Percentiles rank a stretch among this genome's conserved stretches.
Conservation (phyloP, 108 stramenopile species). For the Cyclotella baltica region DNA sequence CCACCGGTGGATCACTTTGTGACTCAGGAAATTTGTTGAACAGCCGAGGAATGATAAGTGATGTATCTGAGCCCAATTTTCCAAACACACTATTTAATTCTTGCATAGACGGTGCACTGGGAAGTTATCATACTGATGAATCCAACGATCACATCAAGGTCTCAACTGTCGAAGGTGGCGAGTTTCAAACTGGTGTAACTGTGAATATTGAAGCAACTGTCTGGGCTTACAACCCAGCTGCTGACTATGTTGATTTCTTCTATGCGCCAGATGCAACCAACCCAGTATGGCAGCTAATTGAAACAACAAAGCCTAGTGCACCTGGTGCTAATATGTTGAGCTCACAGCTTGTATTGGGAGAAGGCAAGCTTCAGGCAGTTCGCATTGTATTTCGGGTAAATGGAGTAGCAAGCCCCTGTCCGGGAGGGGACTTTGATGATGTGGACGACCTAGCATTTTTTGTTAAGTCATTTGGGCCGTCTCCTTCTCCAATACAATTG, state of each 20-base stretch:
- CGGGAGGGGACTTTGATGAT: neutral
- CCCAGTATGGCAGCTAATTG: constrained; percentile 26
- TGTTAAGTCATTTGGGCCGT: neutral
- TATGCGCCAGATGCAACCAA: constrained; percentile 30
- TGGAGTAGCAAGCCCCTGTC: neutral
- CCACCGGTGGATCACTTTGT: neutral
- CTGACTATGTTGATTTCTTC: constrained; percentile 13
- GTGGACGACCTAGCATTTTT: neutral
- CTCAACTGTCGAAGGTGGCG: neutral
- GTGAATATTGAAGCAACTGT: constrained; percentile 8
- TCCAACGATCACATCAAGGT: constrained; percentile 23
- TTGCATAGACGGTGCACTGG: constrained; percentile 13
- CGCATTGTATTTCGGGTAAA: constrained; percentile 11
- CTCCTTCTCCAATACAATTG: no score
- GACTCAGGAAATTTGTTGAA: constrained; percentile 1
- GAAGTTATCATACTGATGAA: constrained; percentile 18
- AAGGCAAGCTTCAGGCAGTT: constrained; percentile 23
- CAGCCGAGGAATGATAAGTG: constrained; percentile 6
- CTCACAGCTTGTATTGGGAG: neutral
- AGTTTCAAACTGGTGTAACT: neutral
- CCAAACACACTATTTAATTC: constrained; percentile 18
- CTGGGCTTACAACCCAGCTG: constrained; percentile 4
- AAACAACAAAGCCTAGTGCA: constrained; percentile 5
- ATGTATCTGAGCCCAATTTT: neutral
- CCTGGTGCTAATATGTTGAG: neutral